Conservation (phyloP, 2,329 filamentous ascomycete genomes). For the Rutstroemia sydowiana region DNA sequence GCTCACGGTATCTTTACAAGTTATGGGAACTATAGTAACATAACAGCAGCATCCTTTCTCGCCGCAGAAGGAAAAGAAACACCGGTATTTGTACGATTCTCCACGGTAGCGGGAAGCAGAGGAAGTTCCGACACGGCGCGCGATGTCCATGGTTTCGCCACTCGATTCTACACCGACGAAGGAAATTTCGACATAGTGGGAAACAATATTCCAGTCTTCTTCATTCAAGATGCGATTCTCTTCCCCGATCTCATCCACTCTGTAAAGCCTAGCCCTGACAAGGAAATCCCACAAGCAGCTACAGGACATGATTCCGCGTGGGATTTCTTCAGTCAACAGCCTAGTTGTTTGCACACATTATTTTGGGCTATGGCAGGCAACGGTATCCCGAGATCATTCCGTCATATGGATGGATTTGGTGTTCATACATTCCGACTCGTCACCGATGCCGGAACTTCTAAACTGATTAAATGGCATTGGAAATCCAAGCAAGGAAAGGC, state of each 20-base stretch:
- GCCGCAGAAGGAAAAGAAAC: constrained; percentile 55
- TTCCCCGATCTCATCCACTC: constrained; percentile 60
- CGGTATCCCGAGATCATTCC: constrained; percentile 63
- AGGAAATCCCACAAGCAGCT: constrained; percentile 64
- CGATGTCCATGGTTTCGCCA: constrained; percentile 74
- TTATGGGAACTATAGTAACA: constrained; percentile 44
- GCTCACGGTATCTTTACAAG: constrained; percentile 61
- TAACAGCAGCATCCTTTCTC: constrained; percentile 59
- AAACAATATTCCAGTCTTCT: constrained; percentile 70
- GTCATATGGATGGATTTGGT: constrained; percentile 83
- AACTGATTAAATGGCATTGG: constrained; percentile 45
- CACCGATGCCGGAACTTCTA: constrained; percentile 65
- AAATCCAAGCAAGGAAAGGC: constrained; percentile 46
- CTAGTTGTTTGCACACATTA: constrained; percentile 71
- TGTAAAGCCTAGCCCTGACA: constrained; percentile 61
- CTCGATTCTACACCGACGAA: constrained; percentile 72
- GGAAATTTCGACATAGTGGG: constrained; percentile 71
- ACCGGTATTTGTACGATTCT: constrained; percentile 66
- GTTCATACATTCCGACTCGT: constrained; percentile 71
- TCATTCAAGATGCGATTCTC: constrained; percentile 69
- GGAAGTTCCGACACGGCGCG: constrained; percentile 75
- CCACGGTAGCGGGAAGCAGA: constrained; percentile 66
- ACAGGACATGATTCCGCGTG: constrained; percentile 69
- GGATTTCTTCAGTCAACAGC: constrained; percentile 63
- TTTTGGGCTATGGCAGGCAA: constrained; percentile 75